Base-by-base conservation (phyloP, 2,329 filamentous ascomycete species). In the Alternaria brassicae region DNA sequence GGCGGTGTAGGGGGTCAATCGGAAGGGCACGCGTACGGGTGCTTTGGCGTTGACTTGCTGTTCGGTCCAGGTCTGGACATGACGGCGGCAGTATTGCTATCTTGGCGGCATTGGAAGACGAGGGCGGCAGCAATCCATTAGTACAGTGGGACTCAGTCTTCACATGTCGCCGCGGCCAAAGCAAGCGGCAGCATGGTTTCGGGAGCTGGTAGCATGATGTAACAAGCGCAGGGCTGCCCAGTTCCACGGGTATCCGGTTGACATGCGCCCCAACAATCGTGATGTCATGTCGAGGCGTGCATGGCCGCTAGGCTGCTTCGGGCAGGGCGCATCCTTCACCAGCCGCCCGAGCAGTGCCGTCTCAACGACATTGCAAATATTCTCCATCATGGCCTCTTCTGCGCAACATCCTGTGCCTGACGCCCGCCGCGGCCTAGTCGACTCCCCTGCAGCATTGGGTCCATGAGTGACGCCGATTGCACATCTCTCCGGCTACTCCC, bases 21-120 rank as follows among this genome's bases (percentile, higher is more conserved):
- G 19, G 19, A 4, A 30, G 44, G n/a, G 55, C 50, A 15, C 6
- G 66, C 73, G 37, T 79, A 82, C 67, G 81, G 80, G 60, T 83
- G 81, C 60, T 73, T 74, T 25, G 65, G 39, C 32, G 54, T 41
- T 47, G 59, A 55, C 62, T 70, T 71, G 55, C 56, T 62, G 59
- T 60, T 49, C 8, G 40, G 63, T 52, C 66, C 68, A 54, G 56
- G 21, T 19, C 41, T 50, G 64, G 68, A 69, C 73, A 77, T 77
- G 32, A 27, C 63, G 56, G 41, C 36, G 17, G 36, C 34, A 41
- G 36, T 41, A 41, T 42, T 37, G 3, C 48, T 55, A 55, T 28
- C 53, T 50, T 58, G 59, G 51, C 60, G 17, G 40, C 66, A 72
- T 71, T 58, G 47, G 48, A 41, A 13, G 45, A 54, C 45, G 30